Percentiles rank a stretch among this genome's conserved stretches.
Evolutionary conservation across 306 rosid genomes (phyloP).

Genomic region (Vachellia pachyceras): DNA sequence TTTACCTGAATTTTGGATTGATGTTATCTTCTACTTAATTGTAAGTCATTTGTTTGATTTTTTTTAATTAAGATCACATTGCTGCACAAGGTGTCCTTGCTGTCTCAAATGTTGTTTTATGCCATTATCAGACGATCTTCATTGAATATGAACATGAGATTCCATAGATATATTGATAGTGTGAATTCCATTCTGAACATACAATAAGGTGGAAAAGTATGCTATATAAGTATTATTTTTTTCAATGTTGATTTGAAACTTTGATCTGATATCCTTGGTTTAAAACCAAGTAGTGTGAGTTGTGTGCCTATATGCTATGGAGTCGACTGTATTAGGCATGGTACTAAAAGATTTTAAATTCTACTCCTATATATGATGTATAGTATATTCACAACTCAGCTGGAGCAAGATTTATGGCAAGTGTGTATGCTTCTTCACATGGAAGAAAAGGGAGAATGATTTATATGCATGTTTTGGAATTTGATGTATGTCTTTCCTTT

Average conservation of each 20-base stretch:
- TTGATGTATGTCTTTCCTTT: constrained; percentile 26
- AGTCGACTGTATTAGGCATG: no score
- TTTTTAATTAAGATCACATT: neutral
- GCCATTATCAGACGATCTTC: neutral
- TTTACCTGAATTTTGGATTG: constrained; percentile 25
- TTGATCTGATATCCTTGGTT: neutral
- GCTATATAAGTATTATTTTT: neutral
- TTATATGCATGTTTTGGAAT: constrained; percentile 16
- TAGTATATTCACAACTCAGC: no score
- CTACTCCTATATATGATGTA: no score
- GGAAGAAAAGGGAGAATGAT: neutral
- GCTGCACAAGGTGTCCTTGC: neutral
- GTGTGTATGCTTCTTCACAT: neutral
- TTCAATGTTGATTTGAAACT: neutral
- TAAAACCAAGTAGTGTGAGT: neutral
- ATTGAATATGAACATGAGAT: neutral
- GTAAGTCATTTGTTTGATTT: constrained; percentile 23
- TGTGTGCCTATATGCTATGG: no score
- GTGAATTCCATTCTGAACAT: neutral
- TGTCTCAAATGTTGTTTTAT: neutral
- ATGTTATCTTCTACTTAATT: constrained; percentile 11
- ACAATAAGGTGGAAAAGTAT: constrained; percentile 6
- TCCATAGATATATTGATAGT: neutral
- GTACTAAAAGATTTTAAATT: no score
- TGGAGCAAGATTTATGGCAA: no score